Percentiles rank a stretch among this genome's conserved stretches.
These are phyloP conservation scores for Wickerhamiella nectarea DNA, from an alignment of 805 yeast genomes.

Conservation along the genomic window DNA sequence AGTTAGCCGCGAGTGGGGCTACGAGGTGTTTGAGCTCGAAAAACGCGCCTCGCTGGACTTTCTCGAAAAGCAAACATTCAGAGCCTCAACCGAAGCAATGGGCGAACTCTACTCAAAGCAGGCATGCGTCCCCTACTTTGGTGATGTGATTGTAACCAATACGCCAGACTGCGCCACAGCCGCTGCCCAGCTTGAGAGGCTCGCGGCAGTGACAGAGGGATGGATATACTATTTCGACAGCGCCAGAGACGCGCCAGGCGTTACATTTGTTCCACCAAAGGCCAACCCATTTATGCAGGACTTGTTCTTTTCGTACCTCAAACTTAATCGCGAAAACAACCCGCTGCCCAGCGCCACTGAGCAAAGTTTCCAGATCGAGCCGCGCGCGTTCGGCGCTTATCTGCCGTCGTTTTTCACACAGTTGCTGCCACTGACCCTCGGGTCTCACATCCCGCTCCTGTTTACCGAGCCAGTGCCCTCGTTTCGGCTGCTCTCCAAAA, in stretches of 20 bases:
- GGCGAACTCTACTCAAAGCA: constrained; percentile 64
- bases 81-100: constrained; percentile 65
- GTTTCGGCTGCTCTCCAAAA: constrained; percentile 43
- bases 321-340: constrained; percentile 21
- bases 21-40: constrained; percentile 78
- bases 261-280: constrained; percentile 22
- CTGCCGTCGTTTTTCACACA: constrained; percentile 32
- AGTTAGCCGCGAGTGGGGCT: constrained; percentile 77
- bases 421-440: constrained; percentile 44
- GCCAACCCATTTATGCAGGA: constrained; percentile 12
- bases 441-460: constrained; percentile 50
- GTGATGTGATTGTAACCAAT: constrained; percentile 50
- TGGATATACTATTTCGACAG: constrained; percentile 63
- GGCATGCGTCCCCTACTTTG: constrained; percentile 78
- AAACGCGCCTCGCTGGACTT: constrained; percentile 48
- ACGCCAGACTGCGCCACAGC: background rate
- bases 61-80: constrained; percentile 51
- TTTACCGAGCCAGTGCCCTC: constrained; percentile 45
- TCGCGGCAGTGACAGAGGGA: constrained; percentile 58
- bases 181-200: constrained; percentile 34
- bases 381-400: constrained; percentile 38
- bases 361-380: constrained; percentile 47
- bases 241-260: constrained; percentile 28
- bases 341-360: constrained; percentile 9
- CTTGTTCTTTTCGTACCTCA: constrained; percentile 31